Base-by-base conservation (phyloP, 148 eudicot genomes). In the Rheum nobile region DNA sequence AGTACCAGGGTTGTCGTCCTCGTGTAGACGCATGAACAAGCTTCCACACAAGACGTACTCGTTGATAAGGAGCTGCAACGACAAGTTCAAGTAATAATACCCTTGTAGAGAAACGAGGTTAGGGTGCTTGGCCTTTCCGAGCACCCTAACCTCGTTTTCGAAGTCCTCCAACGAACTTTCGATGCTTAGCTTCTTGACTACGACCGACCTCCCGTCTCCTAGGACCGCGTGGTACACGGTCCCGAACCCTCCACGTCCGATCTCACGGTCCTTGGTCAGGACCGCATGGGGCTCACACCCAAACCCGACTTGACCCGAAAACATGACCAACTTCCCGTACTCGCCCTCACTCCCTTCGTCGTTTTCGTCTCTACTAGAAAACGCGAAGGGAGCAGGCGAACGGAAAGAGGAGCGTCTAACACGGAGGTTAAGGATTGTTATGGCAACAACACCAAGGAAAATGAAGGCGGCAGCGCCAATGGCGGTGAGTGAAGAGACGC, bases 271-370 rank as follows among this genome's bases (percentile, higher is more conserved):
- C 75, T 91, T 93, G 59, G 83, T 87, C 21, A 93, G 95, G 31
- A 93, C 81, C 10, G 89, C 88, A 6, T 91, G 84, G 43, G 89
- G 84, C 77, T 97, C 97, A 9, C 76, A 42, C 4, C 79, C 91
- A 72, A 93, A 91, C 63, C 85, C 93, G 71, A 88, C 87, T 16
- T 91, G 91, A 67, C 91, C 89, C 1, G 95, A 85, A 72, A 93
- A 91, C 97, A 93, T 88, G n/a, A 93, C 98, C 71, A 93, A 91
- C 80, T 93, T 93, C 29, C 98, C 98, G 71, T 85, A 88, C 73
- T 85, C 86, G 24, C 96, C 84, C 67, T 87, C 92, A 17, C 83
- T 85, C 11, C 78, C 79, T 35, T 88, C 98, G 9, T 88, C 98
- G 19, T 83, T 80, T 13, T 88, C 98, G 21, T 83, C 82, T n/a